Percentiles rank a stretch among this genome's conserved stretches.
Evolutionary conservation across 495 filamentous ascomycete genomes (phyloP).

Genomic region (Lasiosphaeriaceae sp.): DNA sequence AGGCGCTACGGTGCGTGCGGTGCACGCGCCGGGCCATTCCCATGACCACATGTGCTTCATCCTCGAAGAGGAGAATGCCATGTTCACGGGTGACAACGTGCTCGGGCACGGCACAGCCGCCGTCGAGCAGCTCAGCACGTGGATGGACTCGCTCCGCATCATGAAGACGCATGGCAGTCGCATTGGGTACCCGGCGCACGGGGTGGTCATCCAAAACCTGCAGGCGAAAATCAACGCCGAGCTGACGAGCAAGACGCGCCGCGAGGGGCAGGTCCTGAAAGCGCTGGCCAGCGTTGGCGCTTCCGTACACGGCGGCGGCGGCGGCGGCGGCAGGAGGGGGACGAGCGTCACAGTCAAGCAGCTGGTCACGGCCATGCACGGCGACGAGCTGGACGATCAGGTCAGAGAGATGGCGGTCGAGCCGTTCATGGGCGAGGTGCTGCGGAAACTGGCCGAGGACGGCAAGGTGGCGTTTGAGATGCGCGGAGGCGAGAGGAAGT

Average conservation of each 20-base stretch:
- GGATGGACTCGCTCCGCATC: constrained; percentile 59
- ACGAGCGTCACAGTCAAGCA: constrained; percentile 33
- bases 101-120: constrained; percentile 80
- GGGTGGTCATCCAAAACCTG: constrained; percentile 55
- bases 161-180: constrained; percentile 58
- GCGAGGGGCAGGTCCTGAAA: constrained; percentile 67
- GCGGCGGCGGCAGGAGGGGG: not conserved
- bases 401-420: constrained; percentile 31
- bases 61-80: constrained; percentile 68
- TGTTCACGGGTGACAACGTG: constrained; percentile 86
- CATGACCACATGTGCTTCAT: constrained; percentile 71
- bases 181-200: constrained; percentile 75
- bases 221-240: constrained; percentile 62
- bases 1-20: constrained; percentile 66
- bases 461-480: constrained; percentile 46
- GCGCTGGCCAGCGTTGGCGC: constrained; percentile 36
- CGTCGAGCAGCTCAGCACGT: constrained; percentile 67
- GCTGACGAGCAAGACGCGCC: constrained; percentile 62
- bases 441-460: constrained; percentile 49
- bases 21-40: constrained; percentile 73
- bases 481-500: constrained; percentile 35
- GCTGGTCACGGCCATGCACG: constrained; percentile 38
- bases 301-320: not conserved
- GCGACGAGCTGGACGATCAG: constrained; percentile 27
- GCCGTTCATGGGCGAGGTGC: constrained; percentile 45